phyloP scores from a whole-genome alignment of 2,329 filamentous ascomycete species.

The Cryphonectria japonica region DNA sequence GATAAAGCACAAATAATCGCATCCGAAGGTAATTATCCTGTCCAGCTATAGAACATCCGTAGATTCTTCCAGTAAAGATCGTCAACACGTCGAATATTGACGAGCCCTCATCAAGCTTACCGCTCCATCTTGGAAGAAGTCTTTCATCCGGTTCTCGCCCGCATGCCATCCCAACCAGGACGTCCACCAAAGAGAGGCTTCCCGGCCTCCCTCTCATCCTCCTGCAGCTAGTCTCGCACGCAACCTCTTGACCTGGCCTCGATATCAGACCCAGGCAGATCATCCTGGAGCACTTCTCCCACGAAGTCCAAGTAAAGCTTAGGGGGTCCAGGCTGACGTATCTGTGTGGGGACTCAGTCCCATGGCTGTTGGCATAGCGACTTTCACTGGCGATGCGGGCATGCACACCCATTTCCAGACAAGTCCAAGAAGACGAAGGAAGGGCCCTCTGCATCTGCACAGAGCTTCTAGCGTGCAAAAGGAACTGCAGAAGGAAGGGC shows the following conservation, averaged over 20 bases:
- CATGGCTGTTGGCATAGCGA: not conserved
- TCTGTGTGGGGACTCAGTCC: not conserved
- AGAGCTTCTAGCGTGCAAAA: not conserved
- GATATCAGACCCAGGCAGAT: not conserved
- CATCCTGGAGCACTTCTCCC: not conserved
- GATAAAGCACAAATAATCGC: not conserved
- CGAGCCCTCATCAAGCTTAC: not conserved
- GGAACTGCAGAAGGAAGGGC: not conserved
- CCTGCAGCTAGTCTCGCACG: not conserved
- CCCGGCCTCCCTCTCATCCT: not conserved
- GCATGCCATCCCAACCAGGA: not conserved
- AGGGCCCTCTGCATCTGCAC: not conserved
- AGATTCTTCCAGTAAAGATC: not conserved
- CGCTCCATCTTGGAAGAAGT: not conserved
- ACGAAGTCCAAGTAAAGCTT: not conserved
- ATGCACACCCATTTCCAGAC: not conserved
- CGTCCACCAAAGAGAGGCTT: not conserved
- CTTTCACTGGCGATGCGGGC: not conserved
- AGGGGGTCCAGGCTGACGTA: not conserved
- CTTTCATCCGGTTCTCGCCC: not conserved
- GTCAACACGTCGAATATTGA: not conserved
- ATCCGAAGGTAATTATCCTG: not conserved
- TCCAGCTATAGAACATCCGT: not conserved
- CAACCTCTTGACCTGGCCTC: not conserved
- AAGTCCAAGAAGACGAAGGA: not conserved